Percentiles rank a stretch among this genome's conserved stretches.
Conservation (phyloP, 495 filamentous ascomycete species). For the Podospora australis region DNA sequence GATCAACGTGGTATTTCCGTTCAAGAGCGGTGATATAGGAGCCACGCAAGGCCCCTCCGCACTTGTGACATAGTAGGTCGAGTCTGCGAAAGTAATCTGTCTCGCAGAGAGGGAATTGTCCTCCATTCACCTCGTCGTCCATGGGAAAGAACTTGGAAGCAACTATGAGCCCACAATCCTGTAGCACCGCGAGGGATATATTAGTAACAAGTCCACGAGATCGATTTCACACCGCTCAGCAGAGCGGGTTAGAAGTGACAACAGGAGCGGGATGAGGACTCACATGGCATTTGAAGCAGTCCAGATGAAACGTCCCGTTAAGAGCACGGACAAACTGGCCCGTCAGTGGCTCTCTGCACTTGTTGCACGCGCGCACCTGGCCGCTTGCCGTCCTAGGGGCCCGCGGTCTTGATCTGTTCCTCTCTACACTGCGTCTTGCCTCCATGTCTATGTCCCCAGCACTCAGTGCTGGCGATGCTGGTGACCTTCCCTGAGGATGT, state of each 20-base stretch:
- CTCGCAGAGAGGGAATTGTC: conserved; percentile 94
- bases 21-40: conserved; percentile 98
- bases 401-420: conserved; percentile 40
- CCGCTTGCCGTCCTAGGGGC: conserved; percentile 44
- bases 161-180: conserved; percentile 96
- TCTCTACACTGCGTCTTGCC: conserved; percentile 40
- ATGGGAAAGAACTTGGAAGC: conserved; percentile 98
- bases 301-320: conserved; percentile 87
- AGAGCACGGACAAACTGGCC: conserved; percentile 95
- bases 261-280: conserved; percentile 28
- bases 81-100: conserved; percentile 95
- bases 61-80: conserved; percentile 83
- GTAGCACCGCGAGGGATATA: too few relatives aligned
- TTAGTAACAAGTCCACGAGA: conserved; percentile 12
- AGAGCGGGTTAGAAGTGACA: background rate
- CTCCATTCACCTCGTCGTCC: conserved; percentile 74
- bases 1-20: conserved; percentile 97
- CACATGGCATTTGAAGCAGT: conserved; percentile 97
- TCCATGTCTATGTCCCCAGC: conserved; percentile 29
- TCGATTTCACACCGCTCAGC: background rate
- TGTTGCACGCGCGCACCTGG: conserved; percentile 67
- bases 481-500: conserved; percentile 16
- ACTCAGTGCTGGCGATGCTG: conserved; percentile 37
- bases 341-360: conserved; percentile 77
- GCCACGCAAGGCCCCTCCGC: conserved; percentile 86